phyloP scores from a whole-genome alignment of 176 grass and related monocot species.

The Melocanna baccifera region DNA sequence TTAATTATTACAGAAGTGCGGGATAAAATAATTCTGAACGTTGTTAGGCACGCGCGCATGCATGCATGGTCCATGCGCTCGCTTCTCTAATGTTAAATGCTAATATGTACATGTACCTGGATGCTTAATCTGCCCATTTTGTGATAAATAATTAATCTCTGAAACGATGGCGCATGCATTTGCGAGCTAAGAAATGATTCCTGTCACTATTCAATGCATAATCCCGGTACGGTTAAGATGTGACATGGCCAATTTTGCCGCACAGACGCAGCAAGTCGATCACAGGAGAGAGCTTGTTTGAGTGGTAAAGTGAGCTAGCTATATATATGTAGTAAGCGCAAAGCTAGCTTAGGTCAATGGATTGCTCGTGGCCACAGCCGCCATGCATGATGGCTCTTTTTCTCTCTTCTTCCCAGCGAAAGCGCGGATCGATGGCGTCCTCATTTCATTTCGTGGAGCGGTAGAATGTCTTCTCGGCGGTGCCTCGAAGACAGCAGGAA shows the following conservation, averaged over 20 bases:
- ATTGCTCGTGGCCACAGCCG: neutral
- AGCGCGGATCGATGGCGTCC: neutral
- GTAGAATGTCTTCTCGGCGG: neutral
- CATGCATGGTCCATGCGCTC: constrained; percentile 1
- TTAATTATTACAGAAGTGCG: neutral
- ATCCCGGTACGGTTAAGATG: no score
- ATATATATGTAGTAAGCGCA: neutral
- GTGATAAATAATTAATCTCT: neutral
- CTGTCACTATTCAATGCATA: neutral
- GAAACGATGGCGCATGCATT: neutral
- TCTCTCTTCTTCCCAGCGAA: neutral
- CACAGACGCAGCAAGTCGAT: no score
- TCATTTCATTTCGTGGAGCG: no score
- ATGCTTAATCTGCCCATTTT: neutral
- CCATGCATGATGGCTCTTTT: neutral
- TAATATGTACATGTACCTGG: neutral
- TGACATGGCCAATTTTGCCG: no score
- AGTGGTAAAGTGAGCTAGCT: neutral
- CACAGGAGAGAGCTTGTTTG: neutral
- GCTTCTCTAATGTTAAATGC: neutral
- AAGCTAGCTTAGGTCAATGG: neutral
- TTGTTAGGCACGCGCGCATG: neutral
- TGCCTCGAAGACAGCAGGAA: constrained; percentile 49
- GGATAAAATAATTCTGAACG: constrained; percentile 20
- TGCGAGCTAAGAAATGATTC: neutral